Evolutionary conservation across 2,329 filamentous ascomycete species (phyloP).

Genomic region (Metarhizium album): DNA sequence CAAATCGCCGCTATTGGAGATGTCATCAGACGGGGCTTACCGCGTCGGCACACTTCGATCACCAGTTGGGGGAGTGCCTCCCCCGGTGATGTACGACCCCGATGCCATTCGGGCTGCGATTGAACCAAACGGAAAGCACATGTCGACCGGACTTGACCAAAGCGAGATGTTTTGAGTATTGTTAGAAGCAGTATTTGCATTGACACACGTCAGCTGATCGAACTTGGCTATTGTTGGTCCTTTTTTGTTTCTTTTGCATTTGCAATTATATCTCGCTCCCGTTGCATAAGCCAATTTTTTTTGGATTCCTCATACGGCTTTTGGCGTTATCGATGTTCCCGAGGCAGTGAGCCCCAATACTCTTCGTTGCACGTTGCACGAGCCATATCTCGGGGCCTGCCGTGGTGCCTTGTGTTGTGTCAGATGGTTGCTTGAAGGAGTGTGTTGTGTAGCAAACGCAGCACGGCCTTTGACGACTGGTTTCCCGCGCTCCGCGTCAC

Average conservation of each 20-base stretch:
- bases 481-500: not conserved
- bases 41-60: constrained; percentile 17
- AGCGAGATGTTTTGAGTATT: constrained; percentile 44
- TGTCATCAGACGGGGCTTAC: constrained; percentile 28
- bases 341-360: not conserved
- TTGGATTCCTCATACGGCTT: not conserved
- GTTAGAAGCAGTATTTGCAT: not conserved
- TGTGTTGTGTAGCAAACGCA: not conserved
- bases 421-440: not conserved
- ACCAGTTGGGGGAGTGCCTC: constrained; percentile 14
- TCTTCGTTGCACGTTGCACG: not conserved
- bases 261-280: not conserved
- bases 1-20: constrained; percentile 19
- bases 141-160: constrained; percentile 39
- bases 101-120: constrained; percentile 23
- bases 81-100: constrained; percentile 28
- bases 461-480: not conserved
- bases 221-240: not conserved
- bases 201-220: not conserved
- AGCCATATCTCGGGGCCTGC: not conserved
- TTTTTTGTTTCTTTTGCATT: not conserved
- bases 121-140: constrained; percentile 25
- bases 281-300: too few species aligned
- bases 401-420: not conserved
- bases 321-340: not conserved